Evolutionary conservation across 768 basidiomycete species (phyloP).

Genomic region (Lenzites betulinus): DNA sequence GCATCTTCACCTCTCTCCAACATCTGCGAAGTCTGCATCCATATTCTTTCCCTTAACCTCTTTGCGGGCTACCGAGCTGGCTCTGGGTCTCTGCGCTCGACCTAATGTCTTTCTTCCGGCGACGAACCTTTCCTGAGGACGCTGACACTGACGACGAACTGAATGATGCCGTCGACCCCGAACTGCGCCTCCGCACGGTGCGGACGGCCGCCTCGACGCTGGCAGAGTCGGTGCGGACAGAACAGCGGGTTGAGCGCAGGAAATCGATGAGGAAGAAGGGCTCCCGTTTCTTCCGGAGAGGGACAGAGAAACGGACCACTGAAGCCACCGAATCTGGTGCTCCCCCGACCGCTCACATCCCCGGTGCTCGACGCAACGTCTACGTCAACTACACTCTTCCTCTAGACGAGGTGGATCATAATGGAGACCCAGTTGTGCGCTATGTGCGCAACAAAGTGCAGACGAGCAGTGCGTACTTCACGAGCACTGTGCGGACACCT

Average conservation of each 20-base stretch:
- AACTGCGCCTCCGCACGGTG: conserved; percentile 87
- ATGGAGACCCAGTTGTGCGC: conserved; percentile 77
- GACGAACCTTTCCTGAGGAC: conserved; percentile 35
- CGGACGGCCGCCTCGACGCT: conserved; percentile 91
- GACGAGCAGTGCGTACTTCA: conserved; percentile 72
- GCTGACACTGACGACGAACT: conserved; percentile 54
- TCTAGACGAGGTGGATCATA: conserved; percentile 60
- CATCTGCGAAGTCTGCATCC: conserved; percentile 7
- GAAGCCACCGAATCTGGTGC: conserved; percentile 32
- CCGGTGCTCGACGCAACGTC: conserved; percentile 67
- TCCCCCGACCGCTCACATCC: conserved; percentile 36
- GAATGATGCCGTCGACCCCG: conserved; percentile 77
- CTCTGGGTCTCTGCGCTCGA: conserved; percentile 15
- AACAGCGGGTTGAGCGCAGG: conserved; percentile 65
- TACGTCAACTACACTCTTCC: conserved; percentile 78
- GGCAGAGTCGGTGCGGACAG: conserved; percentile 81
- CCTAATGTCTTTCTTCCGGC: conserved; percentile 42
- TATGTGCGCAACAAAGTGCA: conserved; percentile 93
- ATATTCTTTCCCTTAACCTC: neutral
- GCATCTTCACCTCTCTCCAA: conserved; percentile 13
- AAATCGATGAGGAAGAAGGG: conserved; percentile 50
- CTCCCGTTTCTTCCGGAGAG: conserved; percentile 55
- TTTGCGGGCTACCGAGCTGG: conserved; percentile 18
- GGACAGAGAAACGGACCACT: conserved; percentile 52
- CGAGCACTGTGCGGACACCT: conserved; percentile 5